Conservation (phyloP, 2,329 filamentous ascomycete species). For the Pyricularia pennisetigena region DNA sequence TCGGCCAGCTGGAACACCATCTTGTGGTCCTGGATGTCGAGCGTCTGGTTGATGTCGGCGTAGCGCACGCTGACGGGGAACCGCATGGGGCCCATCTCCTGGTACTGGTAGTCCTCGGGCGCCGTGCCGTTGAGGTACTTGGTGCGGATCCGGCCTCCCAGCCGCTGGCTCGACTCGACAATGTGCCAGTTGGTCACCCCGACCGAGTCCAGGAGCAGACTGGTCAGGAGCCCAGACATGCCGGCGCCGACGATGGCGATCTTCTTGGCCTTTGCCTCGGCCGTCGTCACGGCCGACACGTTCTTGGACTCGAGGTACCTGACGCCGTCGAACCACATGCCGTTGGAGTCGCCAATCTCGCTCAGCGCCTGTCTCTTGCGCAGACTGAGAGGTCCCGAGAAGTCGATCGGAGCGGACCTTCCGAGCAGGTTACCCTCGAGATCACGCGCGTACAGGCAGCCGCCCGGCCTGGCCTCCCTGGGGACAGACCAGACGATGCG, state of each 20-base stretch:
- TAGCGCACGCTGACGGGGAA: conserved; percentile 29
- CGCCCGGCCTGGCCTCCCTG: no score
- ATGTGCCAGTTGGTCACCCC: conserved; percentile 34
- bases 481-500: no score
- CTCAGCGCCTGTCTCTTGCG: no score
- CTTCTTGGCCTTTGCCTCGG: conserved; percentile 18
- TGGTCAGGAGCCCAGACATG: conserved; percentile 20
- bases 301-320: conserved; percentile 21
- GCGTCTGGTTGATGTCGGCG: conserved; percentile 27
- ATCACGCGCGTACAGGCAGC: no score
- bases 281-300: conserved; percentile 12
- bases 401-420: no score
- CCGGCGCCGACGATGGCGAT: conserved; percentile 27
- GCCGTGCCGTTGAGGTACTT: conserved; percentile 27
- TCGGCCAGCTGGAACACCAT: conserved; percentile 31
- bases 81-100: conserved; percentile 33
- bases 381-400: no score
- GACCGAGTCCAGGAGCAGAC: conserved; percentile 28
- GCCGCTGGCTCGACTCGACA: conserved; percentile 26
- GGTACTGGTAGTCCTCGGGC: conserved; percentile 16
- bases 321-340: conserved; percentile 29
- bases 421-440: no score
- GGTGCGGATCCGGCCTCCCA: conserved; percentile 32
- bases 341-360: conserved; percentile 9
- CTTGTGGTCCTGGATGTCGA: conserved; percentile 29